Percentiles rank a stretch among this genome's conserved stretches.
Evolutionary conservation across 2,329 filamentous ascomycete genomes (phyloP).

Genomic region (Cephalotrichum gorgonifer): DNA sequence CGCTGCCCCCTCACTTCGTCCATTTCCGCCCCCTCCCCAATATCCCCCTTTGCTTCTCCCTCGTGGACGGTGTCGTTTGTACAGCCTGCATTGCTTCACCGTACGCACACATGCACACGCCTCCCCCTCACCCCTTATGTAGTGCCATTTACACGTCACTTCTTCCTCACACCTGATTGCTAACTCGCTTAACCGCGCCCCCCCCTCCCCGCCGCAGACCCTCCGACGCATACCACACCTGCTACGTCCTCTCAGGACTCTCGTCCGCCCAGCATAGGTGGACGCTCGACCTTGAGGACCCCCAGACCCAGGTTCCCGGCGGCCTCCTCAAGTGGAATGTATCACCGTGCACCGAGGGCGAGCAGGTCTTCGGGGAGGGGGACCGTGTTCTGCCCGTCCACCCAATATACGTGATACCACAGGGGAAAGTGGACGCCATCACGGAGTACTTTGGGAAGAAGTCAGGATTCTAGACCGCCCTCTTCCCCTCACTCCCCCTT

Average conservation of each 20-base stretch:
- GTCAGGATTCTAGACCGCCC: slow-evolving; percentile 30
- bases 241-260: slow-evolving; percentile 80
- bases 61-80: slow-evolving; percentile 1
- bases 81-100: not conserved
- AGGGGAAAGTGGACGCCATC: slow-evolving; percentile 48
- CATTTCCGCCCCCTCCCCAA: not conserved
- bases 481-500: not conserved
- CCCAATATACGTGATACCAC: slow-evolving; percentile 68
- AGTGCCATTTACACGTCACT: not conserved
- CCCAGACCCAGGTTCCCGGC: not conserved
- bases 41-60: not conserved
- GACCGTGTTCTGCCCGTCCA: slow-evolving; percentile 59
- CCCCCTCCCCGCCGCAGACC: slow-evolving; percentile 37
- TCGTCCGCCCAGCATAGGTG: slow-evolving; percentile 69
- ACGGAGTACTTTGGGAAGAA: slow-evolving; percentile 48
- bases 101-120: not conserved
- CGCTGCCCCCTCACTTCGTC: slow-evolving; percentile 2
- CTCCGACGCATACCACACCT: slow-evolving; percentile 85
- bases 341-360: slow-evolving; percentile 39
- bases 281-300: slow-evolving; percentile 26
- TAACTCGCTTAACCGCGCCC: slow-evolving; percentile 7
- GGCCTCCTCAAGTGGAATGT: slow-evolving; percentile 28
- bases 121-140: not conserved
- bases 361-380: slow-evolving; percentile 53
- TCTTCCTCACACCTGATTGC: too few relatives aligned